Base-by-base conservation (phyloP, 139 green algal species). In the Chlamydomonas schloesseri region DNA sequence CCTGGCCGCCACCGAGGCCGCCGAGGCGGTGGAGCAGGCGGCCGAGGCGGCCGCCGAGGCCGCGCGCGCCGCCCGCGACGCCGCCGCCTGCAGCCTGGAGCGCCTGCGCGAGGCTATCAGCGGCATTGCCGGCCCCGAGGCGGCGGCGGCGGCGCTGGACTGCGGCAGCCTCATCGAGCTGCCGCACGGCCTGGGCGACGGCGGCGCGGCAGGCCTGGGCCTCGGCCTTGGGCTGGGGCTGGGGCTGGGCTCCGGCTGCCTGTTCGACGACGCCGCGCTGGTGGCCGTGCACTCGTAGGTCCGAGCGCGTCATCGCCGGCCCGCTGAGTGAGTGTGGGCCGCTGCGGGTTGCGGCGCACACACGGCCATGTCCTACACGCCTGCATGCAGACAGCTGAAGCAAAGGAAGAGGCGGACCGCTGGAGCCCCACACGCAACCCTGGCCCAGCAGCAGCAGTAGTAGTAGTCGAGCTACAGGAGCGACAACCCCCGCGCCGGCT, bases 261-360 rank as follows among this genome's bases (percentile, higher is more conserved):
- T 31, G 36, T 28, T 60, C 2, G 76, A 83, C 36, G 76, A 31
- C 28, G 60, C 36, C 13, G 76, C 73, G 34, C 34, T 73, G 76
- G 76, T 83, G 36, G 76, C 76, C 33, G 76, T 83, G 17, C 76
- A 73, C 42, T 83, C 76, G 36, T 83, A 31, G n/a, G n/a, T n/a
- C n/a, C n/a, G n/a, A n/a, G n/a, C n/a, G n/a, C n/a, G n/a, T n/a
- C n/a, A n/a, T n/a, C n/a, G n/a, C n/a, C n/a, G n/a, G n/a, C n/a
- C n/a, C n/a, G n/a, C n/a, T n/a, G n/a, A n/a, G n/a, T n/a, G n/a
- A n/a, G n/a, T n/a, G n/a, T n/a, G n/a, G n/a, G n/a, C n/a, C n/a
- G n/a, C n/a, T n/a, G n/a, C n/a, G n/a, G n/a, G n/a, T n/a, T n/a
- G n/a, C n/a, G n/a, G n/a, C n/a, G n/a, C n/a, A n/a, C n/a, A n/a